Conservation (phyloP, 805 yeast species). For the Torulaspora indica region DNA sequence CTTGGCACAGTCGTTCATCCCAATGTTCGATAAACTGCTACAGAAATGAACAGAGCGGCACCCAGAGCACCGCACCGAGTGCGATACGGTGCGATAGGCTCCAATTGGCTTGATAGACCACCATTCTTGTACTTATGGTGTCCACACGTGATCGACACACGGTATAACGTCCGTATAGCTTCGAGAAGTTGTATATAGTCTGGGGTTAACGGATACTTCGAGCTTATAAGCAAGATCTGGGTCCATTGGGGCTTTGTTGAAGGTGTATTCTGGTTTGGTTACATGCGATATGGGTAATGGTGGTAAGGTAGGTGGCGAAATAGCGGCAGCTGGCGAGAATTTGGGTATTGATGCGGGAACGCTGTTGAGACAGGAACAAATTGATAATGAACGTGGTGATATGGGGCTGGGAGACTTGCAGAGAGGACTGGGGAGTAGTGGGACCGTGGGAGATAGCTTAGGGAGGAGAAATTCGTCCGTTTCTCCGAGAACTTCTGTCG, state of each 20-base stretch:
- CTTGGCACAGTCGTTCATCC: conserved; percentile 92
- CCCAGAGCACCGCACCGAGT: not conserved
- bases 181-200: not conserved
- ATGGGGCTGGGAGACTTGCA: conserved; percentile 5
- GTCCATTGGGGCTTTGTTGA: not conserved
- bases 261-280: not conserved
- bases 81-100: no score
- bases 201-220: not conserved
- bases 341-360: conserved; percentile 3
- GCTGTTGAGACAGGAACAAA: conserved; percentile 4
- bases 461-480: conserved; percentile 6
- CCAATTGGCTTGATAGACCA: not conserved
- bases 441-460: not conserved
- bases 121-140: not conserved
- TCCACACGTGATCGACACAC: conserved; percentile 5
- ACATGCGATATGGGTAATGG: conserved; percentile 1
- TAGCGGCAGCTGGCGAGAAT: not conserved
- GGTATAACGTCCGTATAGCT: conserved; percentile 4
- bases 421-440: not conserved
- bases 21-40: conserved; percentile 80
- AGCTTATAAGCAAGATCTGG: not conserved
- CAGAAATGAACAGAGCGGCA: conserved; percentile 24
- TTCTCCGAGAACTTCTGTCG: conserved; percentile 8
- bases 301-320: conserved; percentile 1
- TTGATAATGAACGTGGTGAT: conserved; percentile 9